Evolutionary conservation across 768 basidiomycete genomes (phyloP), one percentile per base, ranked within the genome.

Genomic region (Boletus pseudo-olivaceus): DNA sequence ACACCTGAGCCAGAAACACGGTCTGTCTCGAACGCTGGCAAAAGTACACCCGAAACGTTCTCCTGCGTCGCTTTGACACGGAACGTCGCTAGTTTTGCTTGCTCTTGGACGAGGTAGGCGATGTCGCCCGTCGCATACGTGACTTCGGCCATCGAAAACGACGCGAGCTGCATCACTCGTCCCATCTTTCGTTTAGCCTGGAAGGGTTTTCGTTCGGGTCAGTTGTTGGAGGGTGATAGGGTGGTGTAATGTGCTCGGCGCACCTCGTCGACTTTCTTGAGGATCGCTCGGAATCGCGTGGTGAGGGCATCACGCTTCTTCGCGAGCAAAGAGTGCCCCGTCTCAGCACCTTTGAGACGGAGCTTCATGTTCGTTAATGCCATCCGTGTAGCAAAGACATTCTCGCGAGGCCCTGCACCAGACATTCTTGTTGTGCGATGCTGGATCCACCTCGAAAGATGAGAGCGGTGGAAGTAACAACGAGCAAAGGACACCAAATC

Each of bases 171-270:
- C 87, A 99, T 97, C 26, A 98, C 95, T 55, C 91, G 82, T 30
- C 97, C 97, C 97, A 98, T 99, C 76, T 98, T 95, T 55, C 94
- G 84, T 72, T 99, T 99, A 10, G 97, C 96, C 95, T 98, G 54
- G 19, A 59, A 56, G 57, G 51, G 61, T 51, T 59, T 54, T n/a
- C 34, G 7, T 35, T 34, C 61, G 71, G 43, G 68, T 62, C 38
- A 59, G 37, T 49, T 54, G 29, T 30, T 35, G 15, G 48, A n/a
- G 27, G n/a, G 19, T 17, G 32, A 32, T 35, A 7, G 11, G 8
- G 27, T 1, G 41, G 17, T 39, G 39, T 32, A n/a, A 26, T 10
- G 11, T 20, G 32, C n/a, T 49, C 23, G 56, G 74, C 77, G 59
- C 61, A 94, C 95, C 79, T 99, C 97, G 67, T 98, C 95, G n/a